A percentile compares a stretch with the other conserved stretches of the same genome.
phyloP scores from a whole-genome alignment of 2,329 filamentous ascomycete species.

The Rhytidhysteron rufulum region DNA sequence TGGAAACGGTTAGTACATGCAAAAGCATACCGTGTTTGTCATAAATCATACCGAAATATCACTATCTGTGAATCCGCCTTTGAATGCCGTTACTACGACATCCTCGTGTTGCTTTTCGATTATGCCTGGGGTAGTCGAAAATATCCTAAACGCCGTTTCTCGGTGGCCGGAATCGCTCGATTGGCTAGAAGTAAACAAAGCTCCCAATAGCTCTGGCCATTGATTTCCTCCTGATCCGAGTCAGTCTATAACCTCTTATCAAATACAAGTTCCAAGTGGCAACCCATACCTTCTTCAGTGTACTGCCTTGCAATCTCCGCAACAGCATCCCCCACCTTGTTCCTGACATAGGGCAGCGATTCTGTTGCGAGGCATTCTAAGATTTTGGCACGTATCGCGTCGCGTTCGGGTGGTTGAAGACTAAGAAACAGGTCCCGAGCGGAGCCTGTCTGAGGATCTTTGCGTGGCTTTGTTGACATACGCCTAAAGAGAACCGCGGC shows the following conservation, averaged over 20 bases:
- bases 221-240: conserved; percentile 61
- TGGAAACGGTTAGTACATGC: conserved; percentile 9
- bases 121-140: conserved; percentile 89
- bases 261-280: background rate
- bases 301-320: conserved; percentile 95
- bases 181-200: conserved; percentile 87
- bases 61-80: conserved; percentile 86
- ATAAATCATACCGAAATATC: conserved; percentile 70
- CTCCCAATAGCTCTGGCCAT: conserved; percentile 85
- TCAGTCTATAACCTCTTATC: conserved; percentile 5
- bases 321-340: conserved; percentile 97
- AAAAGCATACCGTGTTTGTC: too few species aligned
- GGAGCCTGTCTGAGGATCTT: conserved; percentile 63
- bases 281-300: conserved; percentile 74
- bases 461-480: conserved; percentile 84
- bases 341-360: conserved; percentile 69
- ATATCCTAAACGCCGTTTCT: conserved; percentile 91
- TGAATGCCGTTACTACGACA: conserved; percentile 82
- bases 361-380: conserved; percentile 74
- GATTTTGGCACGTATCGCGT: conserved; percentile 78
- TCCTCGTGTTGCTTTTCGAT: conserved; percentile 96
- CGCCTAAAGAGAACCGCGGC: conserved; percentile 90
- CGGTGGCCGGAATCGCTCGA: conserved; percentile 77
- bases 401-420: conserved; percentile 67
- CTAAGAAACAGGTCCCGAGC: conserved; percentile 83